These are phyloP conservation scores for Rhododendron griersonianum DNA, from an alignment of 148 eudicot species.

Conservation along the genomic window DNA sequence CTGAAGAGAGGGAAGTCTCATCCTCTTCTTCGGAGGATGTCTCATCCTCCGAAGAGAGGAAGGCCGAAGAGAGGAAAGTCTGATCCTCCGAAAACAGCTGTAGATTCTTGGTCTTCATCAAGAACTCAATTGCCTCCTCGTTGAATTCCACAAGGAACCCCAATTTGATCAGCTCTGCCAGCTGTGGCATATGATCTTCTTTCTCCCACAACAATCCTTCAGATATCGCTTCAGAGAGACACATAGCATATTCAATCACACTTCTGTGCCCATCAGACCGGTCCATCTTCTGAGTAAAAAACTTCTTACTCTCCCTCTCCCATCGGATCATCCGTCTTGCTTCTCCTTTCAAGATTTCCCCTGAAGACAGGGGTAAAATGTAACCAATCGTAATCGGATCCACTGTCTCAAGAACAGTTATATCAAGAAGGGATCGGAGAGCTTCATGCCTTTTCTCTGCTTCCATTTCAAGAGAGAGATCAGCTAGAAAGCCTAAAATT, in stretches of 20 bases:
- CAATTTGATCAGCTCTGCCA: slow-evolving; percentile 50
- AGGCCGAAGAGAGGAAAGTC: slow-evolving; percentile 41
- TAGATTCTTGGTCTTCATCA: slow-evolving; percentile 57
- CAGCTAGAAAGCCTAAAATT: slow-evolving; percentile 49
- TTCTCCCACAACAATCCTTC: slow-evolving; percentile 56
- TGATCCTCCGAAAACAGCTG: slow-evolving; percentile 53
- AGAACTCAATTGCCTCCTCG: slow-evolving; percentile 43
- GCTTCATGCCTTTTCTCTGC: slow-evolving; percentile 34
- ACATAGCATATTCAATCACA: slow-evolving; percentile 44
- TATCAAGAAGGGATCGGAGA: slow-evolving; percentile 28
- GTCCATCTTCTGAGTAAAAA: slow-evolving; percentile 38
- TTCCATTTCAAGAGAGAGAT: slow-evolving; percentile 30
- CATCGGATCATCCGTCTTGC: slow-evolving; percentile 43
- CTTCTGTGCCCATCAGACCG: slow-evolving; percentile 20
- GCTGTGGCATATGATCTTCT: slow-evolving; percentile 29
- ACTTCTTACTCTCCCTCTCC: slow-evolving; percentile 34
- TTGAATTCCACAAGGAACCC: slow-evolving; percentile 47
- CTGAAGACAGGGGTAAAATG: slow-evolving; percentile 35
- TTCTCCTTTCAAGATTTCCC: slow-evolving; percentile 28
- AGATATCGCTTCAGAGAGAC: slow-evolving; percentile 46
- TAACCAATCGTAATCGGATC: slow-evolving; percentile 31
- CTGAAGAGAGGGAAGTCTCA: no score
- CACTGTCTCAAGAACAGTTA: slow-evolving; percentile 28
- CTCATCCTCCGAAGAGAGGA: no score
- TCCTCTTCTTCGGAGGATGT: no score